A percentile compares a stretch with the other conserved stretches of the same genome.
Conservation (phyloP, 164 flowering plant genomes). For the Amborella trichopoda region DNA sequence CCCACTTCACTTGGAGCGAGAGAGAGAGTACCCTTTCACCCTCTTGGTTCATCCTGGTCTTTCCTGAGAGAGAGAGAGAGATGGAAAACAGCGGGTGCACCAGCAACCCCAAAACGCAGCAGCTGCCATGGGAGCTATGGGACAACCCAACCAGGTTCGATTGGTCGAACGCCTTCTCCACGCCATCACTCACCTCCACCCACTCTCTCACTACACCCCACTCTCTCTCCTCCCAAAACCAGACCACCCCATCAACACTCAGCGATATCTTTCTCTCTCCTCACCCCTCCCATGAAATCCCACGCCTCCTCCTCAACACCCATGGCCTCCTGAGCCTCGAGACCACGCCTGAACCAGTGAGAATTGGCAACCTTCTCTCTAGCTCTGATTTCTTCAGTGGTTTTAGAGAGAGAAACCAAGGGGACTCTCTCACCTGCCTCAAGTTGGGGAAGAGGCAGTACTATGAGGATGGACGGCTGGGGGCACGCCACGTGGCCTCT, state of each 20-base stretch:
- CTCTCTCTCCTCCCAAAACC: not conserved
- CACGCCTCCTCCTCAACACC: not conserved
- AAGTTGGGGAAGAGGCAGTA: slow-evolving; percentile 60
- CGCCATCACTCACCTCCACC: not conserved
- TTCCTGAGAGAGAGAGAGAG: not conserved
- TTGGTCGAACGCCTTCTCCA: too few relatives aligned
- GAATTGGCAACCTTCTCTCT: slow-evolving; percentile 4
- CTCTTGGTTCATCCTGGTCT: not conserved
- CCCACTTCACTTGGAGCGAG: not conserved
- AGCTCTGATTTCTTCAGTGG: slow-evolving; percentile 10
- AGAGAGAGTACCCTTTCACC: not conserved
- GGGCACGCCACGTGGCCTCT: slow-evolving; percentile 13
- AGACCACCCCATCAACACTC: not conserved
- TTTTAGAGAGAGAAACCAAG: slow-evolving; percentile 8
- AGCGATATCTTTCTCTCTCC: not conserved
- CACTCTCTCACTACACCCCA: not conserved
- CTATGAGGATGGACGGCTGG: slow-evolving; percentile 28
- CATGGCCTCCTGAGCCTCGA: not conserved
- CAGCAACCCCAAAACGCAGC: not conserved
- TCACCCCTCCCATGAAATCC: not conserved
- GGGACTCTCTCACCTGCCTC: slow-evolving; percentile 50
- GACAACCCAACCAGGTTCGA: not conserved
- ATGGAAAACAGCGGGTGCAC: not conserved
- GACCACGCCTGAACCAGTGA: not conserved
- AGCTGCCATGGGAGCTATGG: not conserved